These are phyloP conservation scores for Rhypophila decipiens DNA, from an alignment of 495 filamentous ascomycete genomes.

Conservation along the genomic window DNA sequence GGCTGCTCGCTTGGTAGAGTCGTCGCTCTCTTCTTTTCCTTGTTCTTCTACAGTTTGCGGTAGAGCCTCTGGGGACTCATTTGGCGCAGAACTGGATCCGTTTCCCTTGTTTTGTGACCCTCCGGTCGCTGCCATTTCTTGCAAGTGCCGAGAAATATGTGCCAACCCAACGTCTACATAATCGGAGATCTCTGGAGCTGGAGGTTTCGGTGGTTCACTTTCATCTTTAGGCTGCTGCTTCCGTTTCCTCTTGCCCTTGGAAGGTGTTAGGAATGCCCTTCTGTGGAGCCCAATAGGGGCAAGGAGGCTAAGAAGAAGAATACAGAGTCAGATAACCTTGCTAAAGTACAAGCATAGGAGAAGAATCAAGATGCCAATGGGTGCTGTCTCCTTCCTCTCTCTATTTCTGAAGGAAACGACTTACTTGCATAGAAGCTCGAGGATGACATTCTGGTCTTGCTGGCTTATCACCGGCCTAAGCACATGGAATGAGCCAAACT, in stretches of 20 bases:
- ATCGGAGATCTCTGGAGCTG: slow-evolving; percentile 41
- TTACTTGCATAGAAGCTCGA: slow-evolving; percentile 52
- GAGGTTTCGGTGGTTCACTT: slow-evolving; percentile 12
- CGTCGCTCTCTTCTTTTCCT: not conserved
- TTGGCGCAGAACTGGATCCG: not conserved
- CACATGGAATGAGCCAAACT: not conserved
- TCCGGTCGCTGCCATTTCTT: slow-evolving; percentile 26
- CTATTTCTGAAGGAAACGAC: slow-evolving; percentile 10
- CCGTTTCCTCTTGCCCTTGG: slow-evolving; percentile 48
- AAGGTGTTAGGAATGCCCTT: slow-evolving; percentile 35
- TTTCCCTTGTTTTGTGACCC: not conserved
- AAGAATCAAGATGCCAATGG: too few relatives aligned
- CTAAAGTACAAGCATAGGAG: too few relatives aligned
- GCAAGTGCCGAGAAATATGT: slow-evolving; percentile 48
- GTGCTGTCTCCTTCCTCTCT: too few relatives aligned
- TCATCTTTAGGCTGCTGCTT: slow-evolving; percentile 23
- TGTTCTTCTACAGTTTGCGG: not conserved
- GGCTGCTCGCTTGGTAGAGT: not conserved
- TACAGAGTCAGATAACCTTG: slow-evolving; percentile 7
- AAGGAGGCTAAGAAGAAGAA: slow-evolving; percentile 39
- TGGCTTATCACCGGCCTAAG: slow-evolving; percentile 44
- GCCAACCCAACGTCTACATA: slow-evolving; percentile 55
- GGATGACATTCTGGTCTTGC: slow-evolving; percentile 46
- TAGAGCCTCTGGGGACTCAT: not conserved
- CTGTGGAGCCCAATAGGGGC: slow-evolving; percentile 51